Conservation (phyloP, 2,329 filamentous ascomycete species). For the Intubia oerlemansii region DNA sequence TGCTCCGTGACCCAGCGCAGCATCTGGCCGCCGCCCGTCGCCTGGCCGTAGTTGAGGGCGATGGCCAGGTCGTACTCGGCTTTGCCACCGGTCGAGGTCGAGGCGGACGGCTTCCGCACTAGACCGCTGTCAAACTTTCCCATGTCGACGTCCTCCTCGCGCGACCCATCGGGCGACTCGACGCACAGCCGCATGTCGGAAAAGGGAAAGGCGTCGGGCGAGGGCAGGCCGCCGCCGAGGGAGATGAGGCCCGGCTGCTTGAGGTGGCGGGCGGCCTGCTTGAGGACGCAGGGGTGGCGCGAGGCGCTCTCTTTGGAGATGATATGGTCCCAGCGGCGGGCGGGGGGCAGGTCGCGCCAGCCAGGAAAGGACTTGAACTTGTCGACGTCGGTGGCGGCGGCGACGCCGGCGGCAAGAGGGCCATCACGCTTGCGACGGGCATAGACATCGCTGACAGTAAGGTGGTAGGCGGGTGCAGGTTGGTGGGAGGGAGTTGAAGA, state of each 20-base stretch:
- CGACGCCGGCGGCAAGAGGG: constrained; percentile 51
- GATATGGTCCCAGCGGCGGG: constrained; percentile 58
- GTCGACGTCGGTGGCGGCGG: constrained; percentile 56
- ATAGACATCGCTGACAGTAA: constrained; percentile 45
- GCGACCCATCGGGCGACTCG: constrained; percentile 38
- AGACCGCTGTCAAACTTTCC: constrained; percentile 89
- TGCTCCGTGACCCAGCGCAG: constrained; percentile 86
- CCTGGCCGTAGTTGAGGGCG: constrained; percentile 83
- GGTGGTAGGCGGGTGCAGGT: constrained; percentile 2
- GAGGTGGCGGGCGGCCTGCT: constrained; percentile 59
- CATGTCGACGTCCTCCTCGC: constrained; percentile 30
- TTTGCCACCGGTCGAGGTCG: constrained; percentile 28
- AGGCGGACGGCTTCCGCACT: no score
- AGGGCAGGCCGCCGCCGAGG: constrained; percentile 78
- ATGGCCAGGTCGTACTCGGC: constrained; percentile 54
- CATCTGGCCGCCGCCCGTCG: constrained; percentile 67
- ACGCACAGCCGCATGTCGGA: constrained; percentile 61
- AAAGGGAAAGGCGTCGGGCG: constrained; percentile 82
- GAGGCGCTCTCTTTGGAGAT: constrained; percentile 40
- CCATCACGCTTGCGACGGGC: constrained; percentile 50
- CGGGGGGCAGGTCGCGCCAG: constrained; percentile 42
- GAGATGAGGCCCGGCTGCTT: constrained; percentile 73
- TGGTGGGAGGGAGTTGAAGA: no score
- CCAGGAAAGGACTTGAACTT: constrained; percentile 51
- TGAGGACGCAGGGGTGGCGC: constrained; percentile 50